Percentiles rank a stretch among this genome's conserved stretches.
phyloP scores from a whole-genome alignment of 306 rosid genomes.

The Quercus dentata region DNA sequence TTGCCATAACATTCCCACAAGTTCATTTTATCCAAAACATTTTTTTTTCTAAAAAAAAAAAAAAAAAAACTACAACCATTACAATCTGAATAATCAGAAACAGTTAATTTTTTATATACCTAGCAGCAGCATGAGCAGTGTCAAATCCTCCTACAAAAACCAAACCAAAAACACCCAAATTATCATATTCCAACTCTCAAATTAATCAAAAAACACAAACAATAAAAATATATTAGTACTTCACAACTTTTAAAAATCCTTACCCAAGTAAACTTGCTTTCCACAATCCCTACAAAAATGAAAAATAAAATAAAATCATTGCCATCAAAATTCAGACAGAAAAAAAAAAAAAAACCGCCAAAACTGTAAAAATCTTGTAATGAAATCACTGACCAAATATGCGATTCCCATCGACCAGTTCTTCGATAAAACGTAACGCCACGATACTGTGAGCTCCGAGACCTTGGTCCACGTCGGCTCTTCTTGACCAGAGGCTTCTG shows the following conservation, averaged over 20 bases:
- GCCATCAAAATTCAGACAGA: neutral
- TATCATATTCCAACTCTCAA: neutral
- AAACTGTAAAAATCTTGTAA: too few species aligned
- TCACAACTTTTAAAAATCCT: constrained; percentile 3
- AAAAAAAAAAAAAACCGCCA: neutral
- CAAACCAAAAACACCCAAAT: neutral
- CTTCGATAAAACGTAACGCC: constrained; percentile 92
- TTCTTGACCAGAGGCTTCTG: constrained; percentile 43
- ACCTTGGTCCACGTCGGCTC: constrained; percentile 90
- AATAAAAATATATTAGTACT: neutral
- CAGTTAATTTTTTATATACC: constrained; percentile 33
- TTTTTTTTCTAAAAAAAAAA: neutral
- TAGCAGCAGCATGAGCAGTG: constrained; percentile 90
- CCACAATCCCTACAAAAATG: constrained; percentile 70
- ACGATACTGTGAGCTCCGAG: constrained; percentile 92
- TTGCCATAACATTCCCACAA: neutral
- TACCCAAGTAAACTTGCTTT: constrained; percentile 94
- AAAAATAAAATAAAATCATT: neutral
- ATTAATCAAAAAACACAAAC: neutral
- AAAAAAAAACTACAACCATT: neutral
- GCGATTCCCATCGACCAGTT: constrained; percentile 97
- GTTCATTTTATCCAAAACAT: neutral
- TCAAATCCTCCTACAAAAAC: constrained; percentile 75
- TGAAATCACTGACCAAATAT: constrained; percentile 61
- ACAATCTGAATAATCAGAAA: neutral